Evolutionary conservation across 495 filamentous ascomycete genomes (phyloP), one percentile per base, ranked within the genome.

Genomic region (Aspergillus mulundensis): DNA sequence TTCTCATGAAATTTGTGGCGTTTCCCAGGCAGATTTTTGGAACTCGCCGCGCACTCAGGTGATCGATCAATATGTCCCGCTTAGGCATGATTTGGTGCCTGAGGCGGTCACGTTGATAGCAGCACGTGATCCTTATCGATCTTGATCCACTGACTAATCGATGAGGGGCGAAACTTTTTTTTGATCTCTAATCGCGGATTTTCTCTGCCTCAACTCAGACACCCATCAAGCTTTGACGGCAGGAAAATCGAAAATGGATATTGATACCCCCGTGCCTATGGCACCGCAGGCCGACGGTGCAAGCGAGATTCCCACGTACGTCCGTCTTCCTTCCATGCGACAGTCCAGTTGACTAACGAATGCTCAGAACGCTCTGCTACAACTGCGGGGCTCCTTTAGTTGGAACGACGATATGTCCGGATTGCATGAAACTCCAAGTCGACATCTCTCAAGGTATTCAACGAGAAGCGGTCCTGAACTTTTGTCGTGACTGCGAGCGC

Each of bases 301-400:
- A 16, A 24, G 7, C 3, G 43, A 53, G 28, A 32, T 34, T 36
- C 56, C 56, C 3, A 58, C 56, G 56, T 58, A 43, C 32, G 16
- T 34, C 7, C n/a, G 2, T 15, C 36, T 1, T 8, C n/a, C 20
- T 1, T 19, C 15, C 25, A 11, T 7, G 23, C 6, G 20, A 8
- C 16, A 25, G 12, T 7, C 19, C 4, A 38, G 23, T 28, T 28
- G 15, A 51, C 49, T 45, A n/a, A 43, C 43, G 44, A 15, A 23
- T 23, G 20, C 58, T 7, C 45, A 95, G 87, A 8, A 92, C 95
- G 62, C 87, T 97, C 25, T 97, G 92, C 73, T 95, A 87, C 74
- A 92, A 95, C 77, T 97, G 92, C 72, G 93, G 92, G 60, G 87
- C 86, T 54, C 84, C 90, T n/a, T 92, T 97, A 56, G 89, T 93